Percentiles rank a stretch among this genome's conserved stretches.
These are phyloP conservation scores for Conticribra guillardii DNA, from an alignment of 108 stramenopile species.

Conservation along the genomic window DNA sequence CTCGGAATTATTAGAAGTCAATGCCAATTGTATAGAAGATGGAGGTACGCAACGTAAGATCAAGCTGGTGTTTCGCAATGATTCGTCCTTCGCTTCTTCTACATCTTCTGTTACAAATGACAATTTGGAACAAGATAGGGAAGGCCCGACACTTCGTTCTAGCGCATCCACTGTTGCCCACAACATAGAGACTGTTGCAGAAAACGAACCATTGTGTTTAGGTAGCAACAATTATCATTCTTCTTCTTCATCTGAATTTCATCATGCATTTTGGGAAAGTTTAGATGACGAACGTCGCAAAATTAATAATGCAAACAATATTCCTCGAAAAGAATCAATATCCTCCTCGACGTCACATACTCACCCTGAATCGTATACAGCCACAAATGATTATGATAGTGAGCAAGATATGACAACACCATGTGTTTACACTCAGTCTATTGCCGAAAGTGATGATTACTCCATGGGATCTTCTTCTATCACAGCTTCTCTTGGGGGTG, in stretches of 20 bases:
- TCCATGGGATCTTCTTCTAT: slow-evolving; percentile 42
- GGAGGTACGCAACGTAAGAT: background rate
- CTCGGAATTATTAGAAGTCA: slow-evolving; percentile 58
- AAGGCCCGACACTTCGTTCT: background rate
- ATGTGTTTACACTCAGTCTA: slow-evolving; percentile 17
- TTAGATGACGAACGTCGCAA: slow-evolving; percentile 21
- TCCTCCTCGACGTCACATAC: slow-evolving; percentile 29
- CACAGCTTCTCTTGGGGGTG: slow-evolving; percentile 19
- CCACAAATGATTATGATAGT: slow-evolving; percentile 14
- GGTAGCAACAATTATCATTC: background rate
- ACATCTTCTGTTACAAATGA: slow-evolving; percentile 13
- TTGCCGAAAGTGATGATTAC: slow-evolving; percentile 41
- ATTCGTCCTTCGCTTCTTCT: background rate
- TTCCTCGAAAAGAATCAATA: slow-evolving; percentile 23
- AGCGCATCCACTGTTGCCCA: background rate
- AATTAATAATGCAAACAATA: background rate
- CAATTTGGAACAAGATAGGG: slow-evolving; percentile 1
- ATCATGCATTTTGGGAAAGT: slow-evolving; percentile 11
- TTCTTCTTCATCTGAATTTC: background rate
- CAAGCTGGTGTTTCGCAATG: background rate
- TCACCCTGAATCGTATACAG: slow-evolving; percentile 7
- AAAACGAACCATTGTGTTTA: slow-evolving; percentile 28
- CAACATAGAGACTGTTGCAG: slow-evolving; percentile 28
- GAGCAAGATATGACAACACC: background rate
- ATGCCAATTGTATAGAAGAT: slow-evolving; percentile 67